Conservation (phyloP, 306 rosid genomes). For the Mimosa pudica region DNA sequence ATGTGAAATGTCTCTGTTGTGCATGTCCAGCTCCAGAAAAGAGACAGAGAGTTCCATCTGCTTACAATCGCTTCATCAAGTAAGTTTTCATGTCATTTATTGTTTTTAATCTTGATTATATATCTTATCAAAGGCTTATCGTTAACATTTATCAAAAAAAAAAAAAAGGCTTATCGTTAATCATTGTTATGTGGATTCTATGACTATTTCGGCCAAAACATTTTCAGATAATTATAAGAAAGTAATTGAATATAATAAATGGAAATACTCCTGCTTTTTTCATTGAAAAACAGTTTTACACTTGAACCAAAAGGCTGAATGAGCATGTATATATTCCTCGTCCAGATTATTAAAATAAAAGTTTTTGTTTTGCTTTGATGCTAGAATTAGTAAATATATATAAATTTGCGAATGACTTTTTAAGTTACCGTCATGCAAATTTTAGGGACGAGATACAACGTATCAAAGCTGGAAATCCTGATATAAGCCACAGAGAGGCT, state of each 20-base stretch:
- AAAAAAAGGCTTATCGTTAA: no score
- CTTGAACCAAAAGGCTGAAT: no score
- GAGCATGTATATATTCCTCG: not conserved
- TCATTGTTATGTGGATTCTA: no score
- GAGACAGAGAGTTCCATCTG: slow-evolving; percentile 99
- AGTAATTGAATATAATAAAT: no score
- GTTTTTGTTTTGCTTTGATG: not conserved
- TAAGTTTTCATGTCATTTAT: slow-evolving; percentile 43
- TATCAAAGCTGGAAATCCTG: slow-evolving; percentile 97
- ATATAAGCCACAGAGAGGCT: slow-evolving; percentile 97
- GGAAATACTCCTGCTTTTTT: not conserved
- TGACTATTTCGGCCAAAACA: not conserved
- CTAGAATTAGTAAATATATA: not conserved
- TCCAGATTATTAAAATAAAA: not conserved
- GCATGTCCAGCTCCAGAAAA: slow-evolving; percentile 91
- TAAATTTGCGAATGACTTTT: not conserved
- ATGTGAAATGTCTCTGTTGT: slow-evolving; percentile 39
- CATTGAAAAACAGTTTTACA: not conserved
- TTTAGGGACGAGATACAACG: slow-evolving; percentile 98
- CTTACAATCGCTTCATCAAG: slow-evolving; percentile 99
- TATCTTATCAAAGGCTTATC: not conserved
- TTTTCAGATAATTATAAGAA: no score
- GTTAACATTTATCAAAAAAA: no score
- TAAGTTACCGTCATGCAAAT: slow-evolving; percentile 12
- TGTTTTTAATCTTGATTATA: not conserved